These are phyloP conservation scores for Achlya hypogyna DNA, from an alignment of 352 stramenopile genomes.

Conservation along the genomic window DNA sequence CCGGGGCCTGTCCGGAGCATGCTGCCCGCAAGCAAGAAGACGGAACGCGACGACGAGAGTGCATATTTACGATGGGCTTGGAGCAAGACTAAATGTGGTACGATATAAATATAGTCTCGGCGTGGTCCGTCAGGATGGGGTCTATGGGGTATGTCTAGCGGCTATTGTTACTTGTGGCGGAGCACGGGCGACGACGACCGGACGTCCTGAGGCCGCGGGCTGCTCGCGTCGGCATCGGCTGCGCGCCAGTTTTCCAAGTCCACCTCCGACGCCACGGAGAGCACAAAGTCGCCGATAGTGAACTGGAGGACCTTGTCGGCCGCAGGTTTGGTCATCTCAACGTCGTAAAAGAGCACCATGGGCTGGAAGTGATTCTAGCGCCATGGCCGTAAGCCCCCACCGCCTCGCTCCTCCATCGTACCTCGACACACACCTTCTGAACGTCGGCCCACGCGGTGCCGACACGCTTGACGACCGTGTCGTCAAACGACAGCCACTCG, in stretches of 20 bases:
- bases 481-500: slow-evolving; percentile 17
- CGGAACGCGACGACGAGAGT: background rate
- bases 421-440: slow-evolving; percentile 14
- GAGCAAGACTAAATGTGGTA: background rate
- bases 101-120: slow-evolving; percentile 10
- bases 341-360: slow-evolving; percentile 18
- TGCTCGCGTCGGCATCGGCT: background rate
- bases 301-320: slow-evolving; percentile 13
- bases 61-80: background rate
- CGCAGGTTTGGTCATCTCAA: background rate
- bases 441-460: slow-evolving; percentile 10
- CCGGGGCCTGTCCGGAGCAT: no score
- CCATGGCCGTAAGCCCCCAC: background rate
- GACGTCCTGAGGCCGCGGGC: background rate
- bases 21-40: background rate
- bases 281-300: slow-evolving; percentile 21
- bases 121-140: background rate
- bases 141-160: background rate
- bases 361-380: slow-evolving; percentile 19
- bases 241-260: slow-evolving; percentile 15
- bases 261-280: slow-evolving; percentile 19
- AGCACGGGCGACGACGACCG: background rate
- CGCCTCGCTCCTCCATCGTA: background rate
- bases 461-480: slow-evolving; percentile 18
- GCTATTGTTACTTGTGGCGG: background rate